Conservation (phyloP, 2,329 filamentous ascomycete genomes). For the Penicillium sp. region DNA sequence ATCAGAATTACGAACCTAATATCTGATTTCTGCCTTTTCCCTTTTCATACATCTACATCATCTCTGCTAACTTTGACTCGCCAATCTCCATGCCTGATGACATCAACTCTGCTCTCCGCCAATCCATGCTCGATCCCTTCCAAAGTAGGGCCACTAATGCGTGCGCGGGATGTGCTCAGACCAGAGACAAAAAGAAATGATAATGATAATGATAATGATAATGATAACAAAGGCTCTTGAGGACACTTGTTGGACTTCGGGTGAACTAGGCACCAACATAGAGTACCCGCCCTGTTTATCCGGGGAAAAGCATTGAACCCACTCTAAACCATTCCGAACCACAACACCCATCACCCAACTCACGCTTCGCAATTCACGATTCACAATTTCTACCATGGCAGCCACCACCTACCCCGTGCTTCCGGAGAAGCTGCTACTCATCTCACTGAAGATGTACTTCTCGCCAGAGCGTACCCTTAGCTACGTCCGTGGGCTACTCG, state of each 20-base stretch:
- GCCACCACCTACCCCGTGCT: constrained; percentile 28
- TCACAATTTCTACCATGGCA: constrained; percentile 9
- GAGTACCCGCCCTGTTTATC: not conserved
- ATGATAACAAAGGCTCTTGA: no score
- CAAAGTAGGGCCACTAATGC: constrained; percentile 12
- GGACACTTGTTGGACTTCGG: no score
- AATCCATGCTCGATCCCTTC: constrained; percentile 4
- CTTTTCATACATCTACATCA: not conserved
- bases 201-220: no score
- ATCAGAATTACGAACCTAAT: not conserved
- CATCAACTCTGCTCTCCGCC: constrained; percentile 6
- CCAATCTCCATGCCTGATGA: constrained; percentile 3
- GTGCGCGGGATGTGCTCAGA: constrained; percentile 7
- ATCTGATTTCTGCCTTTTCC: not conserved
- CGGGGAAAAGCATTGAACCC: constrained; percentile 1
- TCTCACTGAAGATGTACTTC: constrained; percentile 41
- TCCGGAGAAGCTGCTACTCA: constrained; percentile 37
- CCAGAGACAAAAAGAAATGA: not conserved
- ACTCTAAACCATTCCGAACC: not conserved
- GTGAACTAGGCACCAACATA: not conserved
- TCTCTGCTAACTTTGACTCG: not conserved
- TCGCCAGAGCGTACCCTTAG: constrained; percentile 49
- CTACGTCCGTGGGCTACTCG: constrained; percentile 52
- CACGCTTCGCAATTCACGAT: not conserved
- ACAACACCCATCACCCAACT: not conserved